Evolutionary conservation across 2,329 filamentous ascomycete genomes (phyloP), one percentile per base, ranked within the genome.

Genomic region (Pseudopyricularia cyperi): DNA sequence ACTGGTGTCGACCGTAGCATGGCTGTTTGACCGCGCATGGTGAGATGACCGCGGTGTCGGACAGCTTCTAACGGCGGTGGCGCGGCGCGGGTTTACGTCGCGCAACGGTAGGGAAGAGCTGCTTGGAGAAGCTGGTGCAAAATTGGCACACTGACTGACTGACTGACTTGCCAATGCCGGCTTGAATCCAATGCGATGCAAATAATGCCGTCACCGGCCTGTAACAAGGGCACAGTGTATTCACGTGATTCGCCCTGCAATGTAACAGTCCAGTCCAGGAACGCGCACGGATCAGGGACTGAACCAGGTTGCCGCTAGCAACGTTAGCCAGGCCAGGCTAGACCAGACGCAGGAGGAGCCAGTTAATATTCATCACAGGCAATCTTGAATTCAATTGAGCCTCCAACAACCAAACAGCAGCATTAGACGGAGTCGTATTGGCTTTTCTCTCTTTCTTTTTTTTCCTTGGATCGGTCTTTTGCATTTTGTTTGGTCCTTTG

Each of bases 1-100:
- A 63, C 57, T 14, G 63, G 66, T 42, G 65, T 62, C 54, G 67
- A 59, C 56, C 66, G 61, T 49, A 66, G 51, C 52, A 74, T 59
- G 54, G 68, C 64, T 58, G 66, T 65, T 59, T 68, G 67, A 56
- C 68, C 66, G 62, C 68, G 68, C 72, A 76, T 75, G 58, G 26
- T 50, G 26, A 48, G 37, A 39, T 39, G 35, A 26, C 12, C 17
- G 42, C 22, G 19, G 34, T 4, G 34, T 4, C 28, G 42, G 17
- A 3, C 17, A 9, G 12, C 3, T 46, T 46, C 5, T 4, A 30
- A 9, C 5, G 4, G 28, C 28, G 9, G 28, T 9, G 28, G 4
- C 28, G 28, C 28, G 28, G 28, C 5, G 28, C 4, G 4, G 28
- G 28, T 30, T 5, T 5, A 9, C 28, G 28, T 30, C 28, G 28